These are phyloP conservation scores for Aspergillus kassunensis DNA, from an alignment of 495 filamentous ascomycete genomes.

Conservation along the genomic window DNA sequence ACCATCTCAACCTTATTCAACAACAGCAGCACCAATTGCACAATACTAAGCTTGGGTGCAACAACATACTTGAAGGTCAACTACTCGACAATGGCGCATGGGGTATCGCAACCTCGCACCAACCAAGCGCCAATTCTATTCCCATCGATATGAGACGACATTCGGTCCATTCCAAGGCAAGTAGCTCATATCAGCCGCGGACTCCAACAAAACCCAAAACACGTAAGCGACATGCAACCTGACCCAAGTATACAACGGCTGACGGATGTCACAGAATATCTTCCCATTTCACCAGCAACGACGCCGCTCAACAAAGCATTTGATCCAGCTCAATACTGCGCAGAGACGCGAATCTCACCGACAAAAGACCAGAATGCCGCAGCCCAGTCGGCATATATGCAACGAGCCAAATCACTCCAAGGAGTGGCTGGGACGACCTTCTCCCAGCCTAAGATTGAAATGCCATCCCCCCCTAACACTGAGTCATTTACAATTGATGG, in stretches of 20 bases:
- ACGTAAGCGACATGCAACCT: constrained; percentile 38
- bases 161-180: constrained; percentile 38
- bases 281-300: constrained; percentile 46
- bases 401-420: constrained; percentile 46
- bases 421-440: constrained; percentile 35
- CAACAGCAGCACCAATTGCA: constrained; percentile 25
- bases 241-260: neutral
- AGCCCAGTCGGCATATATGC: constrained; percentile 39
- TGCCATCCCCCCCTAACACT: constrained; percentile 50
- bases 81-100: constrained; percentile 25
- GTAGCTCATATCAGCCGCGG: constrained; percentile 44
- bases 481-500: constrained; percentile 31
- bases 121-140: constrained; percentile 21
- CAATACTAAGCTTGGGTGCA: constrained; percentile 11
- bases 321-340: constrained; percentile 35
- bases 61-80: constrained; percentile 11
- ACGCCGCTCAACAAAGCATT: constrained; percentile 44
- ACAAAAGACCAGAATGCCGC: constrained; percentile 33
- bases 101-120: constrained; percentile 21
- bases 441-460: constrained; percentile 33
- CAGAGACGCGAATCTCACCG: constrained; percentile 28
- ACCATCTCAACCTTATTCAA: constrained; percentile 25
- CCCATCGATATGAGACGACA: constrained; percentile 29
- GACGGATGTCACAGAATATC: constrained; percentile 33
- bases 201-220: constrained; percentile 55